Percentiles rank a stretch among this genome's conserved stretches.
These are phyloP conservation scores for Russula dissimulans DNA, from an alignment of 768 basidiomycete species.

Conservation along the genomic window DNA sequence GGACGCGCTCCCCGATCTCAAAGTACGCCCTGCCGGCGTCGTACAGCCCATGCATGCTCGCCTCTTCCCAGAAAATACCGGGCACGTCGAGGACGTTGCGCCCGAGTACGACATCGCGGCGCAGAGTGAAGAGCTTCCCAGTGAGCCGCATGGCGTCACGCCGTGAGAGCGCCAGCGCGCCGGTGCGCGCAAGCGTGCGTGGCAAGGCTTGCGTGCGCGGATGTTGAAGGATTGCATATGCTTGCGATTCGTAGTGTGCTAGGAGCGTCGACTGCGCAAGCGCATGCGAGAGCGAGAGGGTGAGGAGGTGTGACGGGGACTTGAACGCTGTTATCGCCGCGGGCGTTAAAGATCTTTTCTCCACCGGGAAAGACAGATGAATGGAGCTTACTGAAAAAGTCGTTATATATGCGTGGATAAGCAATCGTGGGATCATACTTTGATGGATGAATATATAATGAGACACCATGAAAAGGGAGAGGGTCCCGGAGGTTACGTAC, in stretches of 20 bases:
- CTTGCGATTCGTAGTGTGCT: constrained; percentile 74
- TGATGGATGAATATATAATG: too few species aligned
- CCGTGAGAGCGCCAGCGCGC: constrained; percentile 64
- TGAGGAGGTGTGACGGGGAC: constrained; percentile 80
- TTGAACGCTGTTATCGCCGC: constrained; percentile 64
- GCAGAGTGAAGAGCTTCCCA: constrained; percentile 40
- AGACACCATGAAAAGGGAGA: not conserved
- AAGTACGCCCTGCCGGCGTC: constrained; percentile 92
- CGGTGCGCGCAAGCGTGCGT: constrained; percentile 68
- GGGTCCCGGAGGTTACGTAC: constrained; percentile 33
- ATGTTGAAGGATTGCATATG: constrained; percentile 69
- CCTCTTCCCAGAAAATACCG: constrained; percentile 92
- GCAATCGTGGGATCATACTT: constrained; percentile 78
- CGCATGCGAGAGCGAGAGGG: constrained; percentile 90
- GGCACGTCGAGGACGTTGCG: constrained; percentile 91
- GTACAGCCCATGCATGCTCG: constrained; percentile 79
- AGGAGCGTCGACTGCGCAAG: constrained; percentile 91
- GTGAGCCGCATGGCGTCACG: constrained; percentile 82
- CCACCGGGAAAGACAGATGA: not conserved
- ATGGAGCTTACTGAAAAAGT: constrained; percentile 74
- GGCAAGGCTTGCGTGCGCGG: constrained; percentile 75
- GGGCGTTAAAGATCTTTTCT: not conserved
- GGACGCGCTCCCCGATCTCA: constrained; percentile 78
- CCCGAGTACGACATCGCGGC: constrained; percentile 84
- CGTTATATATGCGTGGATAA: constrained; percentile 90